These are phyloP conservation scores for Cladosporium phlei DNA, from an alignment of 2,329 filamentous ascomycete genomes.

Conservation along the genomic window DNA sequence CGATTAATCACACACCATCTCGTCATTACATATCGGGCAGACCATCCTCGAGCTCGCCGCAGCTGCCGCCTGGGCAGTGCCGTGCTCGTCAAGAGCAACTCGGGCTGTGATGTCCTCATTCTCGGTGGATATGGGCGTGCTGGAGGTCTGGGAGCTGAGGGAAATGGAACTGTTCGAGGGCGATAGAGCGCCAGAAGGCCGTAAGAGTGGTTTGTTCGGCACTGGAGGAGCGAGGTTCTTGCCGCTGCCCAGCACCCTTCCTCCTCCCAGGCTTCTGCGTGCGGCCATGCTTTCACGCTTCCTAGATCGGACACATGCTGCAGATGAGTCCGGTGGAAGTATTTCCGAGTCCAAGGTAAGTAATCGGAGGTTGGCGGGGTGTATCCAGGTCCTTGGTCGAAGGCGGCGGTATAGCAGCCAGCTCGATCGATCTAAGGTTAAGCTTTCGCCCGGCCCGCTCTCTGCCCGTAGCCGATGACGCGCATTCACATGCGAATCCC, in stretches of 20 bases:
- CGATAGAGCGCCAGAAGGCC: slow-evolving; percentile 50
- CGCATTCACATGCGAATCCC: no score
- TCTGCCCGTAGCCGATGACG: no score
- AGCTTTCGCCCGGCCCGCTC: slow-evolving; percentile 3
- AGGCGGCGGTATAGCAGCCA: not conserved
- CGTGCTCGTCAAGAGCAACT: slow-evolving; percentile 64
- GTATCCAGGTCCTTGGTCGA: not conserved
- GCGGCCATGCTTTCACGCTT: slow-evolving; percentile 59
- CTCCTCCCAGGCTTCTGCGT: slow-evolving; percentile 79
- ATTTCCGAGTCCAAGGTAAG: not conserved
- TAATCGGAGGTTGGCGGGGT: slow-evolving; percentile 2
- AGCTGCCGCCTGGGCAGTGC: slow-evolving; percentile 50
- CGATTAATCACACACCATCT: slow-evolving; percentile 65
- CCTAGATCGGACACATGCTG: not conserved
- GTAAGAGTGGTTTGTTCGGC: slow-evolving; percentile 18
- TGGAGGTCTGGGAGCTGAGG: slow-evolving; percentile 69
- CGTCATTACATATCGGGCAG: slow-evolving; percentile 97
- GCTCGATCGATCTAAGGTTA: not conserved
- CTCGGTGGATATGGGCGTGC: slow-evolving; percentile 64
- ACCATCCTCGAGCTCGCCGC: slow-evolving; percentile 65
- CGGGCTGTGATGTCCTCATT: slow-evolving; percentile 75
- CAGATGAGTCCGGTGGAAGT: not conserved
- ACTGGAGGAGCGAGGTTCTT: slow-evolving; percentile 64
- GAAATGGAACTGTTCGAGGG: slow-evolving; percentile 71
- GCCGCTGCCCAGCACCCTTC: slow-evolving; percentile 82